A percentile compares a stretch with the other conserved stretches of the same genome.
Evolutionary conservation across 2,329 filamentous ascomycete species (phyloP).

Genomic region (Fusarium fujikuroi): DNA sequence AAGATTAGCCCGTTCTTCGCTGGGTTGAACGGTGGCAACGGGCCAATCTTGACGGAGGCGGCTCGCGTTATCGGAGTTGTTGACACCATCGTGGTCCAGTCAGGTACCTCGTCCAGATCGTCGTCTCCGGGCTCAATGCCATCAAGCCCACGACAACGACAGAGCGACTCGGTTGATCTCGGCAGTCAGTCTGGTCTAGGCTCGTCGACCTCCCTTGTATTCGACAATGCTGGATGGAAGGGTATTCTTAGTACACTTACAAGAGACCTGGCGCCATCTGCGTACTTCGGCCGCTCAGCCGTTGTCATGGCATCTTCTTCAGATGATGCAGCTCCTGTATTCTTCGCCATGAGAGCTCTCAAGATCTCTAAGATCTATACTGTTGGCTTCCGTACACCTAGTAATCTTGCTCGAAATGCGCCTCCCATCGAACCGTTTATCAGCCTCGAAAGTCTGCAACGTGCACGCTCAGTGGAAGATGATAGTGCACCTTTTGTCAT

Average conservation of each 20-base stretch:
- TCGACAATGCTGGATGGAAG: constrained; percentile 88
- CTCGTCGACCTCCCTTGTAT: constrained; percentile 68
- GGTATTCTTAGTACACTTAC: constrained; percentile 85
- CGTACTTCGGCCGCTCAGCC: constrained; percentile 79
- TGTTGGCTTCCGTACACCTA: constrained; percentile 78
- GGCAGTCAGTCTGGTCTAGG: constrained; percentile 52
- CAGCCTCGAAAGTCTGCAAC: constrained; percentile 72
- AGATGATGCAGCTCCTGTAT: constrained; percentile 79
- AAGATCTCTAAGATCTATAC: constrained; percentile 84
- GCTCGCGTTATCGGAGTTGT: constrained; percentile 82
- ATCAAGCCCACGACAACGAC: constrained; percentile 58
- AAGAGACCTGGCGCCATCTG: constrained; percentile 83
- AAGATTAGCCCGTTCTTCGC: constrained; percentile 64
- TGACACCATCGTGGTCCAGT: constrained; percentile 79
- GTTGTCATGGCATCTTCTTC: constrained; percentile 78
- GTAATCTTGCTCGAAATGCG: constrained; percentile 68
- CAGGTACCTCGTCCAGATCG: constrained; percentile 54
- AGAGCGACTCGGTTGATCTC: constrained; percentile 39
- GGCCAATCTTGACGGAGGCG: constrained; percentile 75
- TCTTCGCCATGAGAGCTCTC: constrained; percentile 82
- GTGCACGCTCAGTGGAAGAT: constrained; percentile 60
- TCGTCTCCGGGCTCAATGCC: constrained; percentile 60
- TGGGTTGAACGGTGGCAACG: constrained; percentile 60
- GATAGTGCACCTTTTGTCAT: constrained; percentile 79
- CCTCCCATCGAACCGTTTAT: constrained; percentile 83